phyloP scores from a whole-genome alignment of 2,329 filamentous ascomycete genomes.

The Cercospora sesami region DNA sequence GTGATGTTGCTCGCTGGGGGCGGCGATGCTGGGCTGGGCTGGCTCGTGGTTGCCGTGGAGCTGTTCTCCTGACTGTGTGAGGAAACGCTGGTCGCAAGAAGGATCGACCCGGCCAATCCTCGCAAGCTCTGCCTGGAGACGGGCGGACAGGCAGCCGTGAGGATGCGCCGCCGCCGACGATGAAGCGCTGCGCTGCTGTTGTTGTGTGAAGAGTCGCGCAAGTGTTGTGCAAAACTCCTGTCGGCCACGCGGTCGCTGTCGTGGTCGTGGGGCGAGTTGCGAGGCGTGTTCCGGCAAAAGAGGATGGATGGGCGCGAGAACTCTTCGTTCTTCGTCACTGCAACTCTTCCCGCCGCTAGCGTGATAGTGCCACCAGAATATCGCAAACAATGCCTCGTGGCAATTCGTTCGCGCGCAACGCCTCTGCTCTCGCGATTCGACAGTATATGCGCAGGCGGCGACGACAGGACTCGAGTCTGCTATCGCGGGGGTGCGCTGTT shows the following conservation, averaged over 20 bases:
- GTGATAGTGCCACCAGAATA: background rate
- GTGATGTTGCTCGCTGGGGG: background rate
- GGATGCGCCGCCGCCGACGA: background rate
- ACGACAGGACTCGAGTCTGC: background rate
- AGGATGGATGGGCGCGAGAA: conserved; percentile 4
- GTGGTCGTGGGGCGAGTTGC: background rate
- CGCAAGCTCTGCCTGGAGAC: background rate
- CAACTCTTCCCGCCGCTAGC: conserved; percentile 5
- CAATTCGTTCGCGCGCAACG: background rate
- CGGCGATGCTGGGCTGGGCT: background rate
- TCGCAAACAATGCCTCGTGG: background rate
- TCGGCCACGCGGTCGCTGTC: background rate
- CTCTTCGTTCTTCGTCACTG: background rate
- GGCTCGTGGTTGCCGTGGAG: background rate
- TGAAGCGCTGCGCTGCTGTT: background rate
- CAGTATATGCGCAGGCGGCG: background rate
- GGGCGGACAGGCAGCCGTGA: background rate
- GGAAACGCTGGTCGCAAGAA: background rate
- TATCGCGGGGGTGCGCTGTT: background rate
- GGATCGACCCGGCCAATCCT: background rate
- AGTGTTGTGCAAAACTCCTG: background rate
- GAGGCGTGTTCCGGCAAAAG: conserved; percentile 2
- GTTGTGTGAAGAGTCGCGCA: background rate
- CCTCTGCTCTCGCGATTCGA: background rate
- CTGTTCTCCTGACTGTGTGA: background rate